phyloP scores from a whole-genome alignment of 192 early-diverging fungal genomes.

The Geranomyces variabilis region DNA sequence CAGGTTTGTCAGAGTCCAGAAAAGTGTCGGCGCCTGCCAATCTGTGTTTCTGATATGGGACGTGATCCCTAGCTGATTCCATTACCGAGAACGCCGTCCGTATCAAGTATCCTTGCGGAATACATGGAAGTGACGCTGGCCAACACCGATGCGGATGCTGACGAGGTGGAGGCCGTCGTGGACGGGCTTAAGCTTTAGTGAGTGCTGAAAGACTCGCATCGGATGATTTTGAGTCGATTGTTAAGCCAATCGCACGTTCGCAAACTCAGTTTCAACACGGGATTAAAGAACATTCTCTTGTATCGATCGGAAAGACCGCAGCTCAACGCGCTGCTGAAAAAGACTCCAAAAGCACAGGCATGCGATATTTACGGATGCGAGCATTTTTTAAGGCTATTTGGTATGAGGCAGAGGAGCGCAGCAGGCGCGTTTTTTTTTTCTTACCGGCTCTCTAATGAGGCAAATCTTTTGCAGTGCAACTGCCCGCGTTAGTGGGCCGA shows the following conservation, averaged over 20 bases:
- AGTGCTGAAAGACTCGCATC: neutral
- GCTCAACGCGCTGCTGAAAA: constrained; percentile 73
- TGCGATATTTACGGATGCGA: constrained; percentile 93
- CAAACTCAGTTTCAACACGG: constrained; percentile 84
- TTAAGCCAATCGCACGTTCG: too few relatives aligned
- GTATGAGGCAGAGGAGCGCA: neutral
- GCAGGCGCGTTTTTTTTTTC: neutral
- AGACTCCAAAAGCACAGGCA: constrained; percentile 68
- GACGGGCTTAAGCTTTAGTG: constrained; percentile 65
- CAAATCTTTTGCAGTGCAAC: constrained; percentile 8
- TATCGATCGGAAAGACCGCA: constrained; percentile 95
- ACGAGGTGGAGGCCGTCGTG: constrained; percentile 79
- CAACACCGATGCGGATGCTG: constrained; percentile 26
- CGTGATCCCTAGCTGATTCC: constrained; percentile 66
- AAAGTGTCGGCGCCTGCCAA: constrained; percentile 53
- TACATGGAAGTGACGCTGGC: constrained; percentile 58
- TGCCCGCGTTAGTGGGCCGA: constrained; percentile 13
- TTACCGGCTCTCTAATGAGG: neutral
- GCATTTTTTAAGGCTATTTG: constrained; percentile 69
- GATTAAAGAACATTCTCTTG: constrained; percentile 84
- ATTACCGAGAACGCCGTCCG: constrained; percentile 78
- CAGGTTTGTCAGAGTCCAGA: neutral
- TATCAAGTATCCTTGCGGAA: constrained; percentile 70
- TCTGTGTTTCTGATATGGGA: constrained; percentile 12
- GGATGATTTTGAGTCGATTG: too few relatives aligned